Base-by-base conservation (phyloP, 768 basidiomycete genomes). In the Lactifluus volemus region DNA sequence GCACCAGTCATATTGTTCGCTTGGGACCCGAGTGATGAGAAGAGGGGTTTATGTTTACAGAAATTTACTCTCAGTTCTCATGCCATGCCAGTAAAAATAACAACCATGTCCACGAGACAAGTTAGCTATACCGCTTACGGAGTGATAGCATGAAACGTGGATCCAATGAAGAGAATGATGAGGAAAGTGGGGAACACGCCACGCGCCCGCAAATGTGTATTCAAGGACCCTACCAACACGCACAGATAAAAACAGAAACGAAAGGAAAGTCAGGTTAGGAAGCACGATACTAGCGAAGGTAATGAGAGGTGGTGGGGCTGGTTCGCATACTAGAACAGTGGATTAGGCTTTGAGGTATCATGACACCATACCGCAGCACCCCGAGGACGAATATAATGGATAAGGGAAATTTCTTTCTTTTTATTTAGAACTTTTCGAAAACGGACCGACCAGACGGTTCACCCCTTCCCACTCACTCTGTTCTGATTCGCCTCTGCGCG, bases 301-400 rank as follows among this genome's bases (percentile, higher is more conserved):
- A 44, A 52, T 36, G 58, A 52, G 32, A 34, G 32, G 9, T 25
- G 15, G 36, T 19, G 38, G 19, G 25, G 15, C 19, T 34, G 45
- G 45, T 36, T 39, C 49, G 50, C 49, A 52, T 45, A 58, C 57
- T 58, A 58, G 42, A 32, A 58, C 49, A 58, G 50, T 58, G 44
- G 50, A 58, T 19, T 51, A 52, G 58, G 42, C 49, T 44, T 41
- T 25, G 25, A 30, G 58, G 58, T 51, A 58, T 58, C 41, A 45
- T 36, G 17, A 45, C 58, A 52, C 49, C 58, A 45, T 52, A 52
- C 49, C n/a, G 50, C 49, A 41, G 50, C 49, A 11, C 49, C 57
- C 30, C 25, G 25, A 25, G 25, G 10, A 49, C 14, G 38, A 49
- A 14, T 48, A 6, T 38, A 25, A 29, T 25, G 25, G 25, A 25